Conservation (phyloP, 257 asterid species). For the Ilex asprella region DNA sequence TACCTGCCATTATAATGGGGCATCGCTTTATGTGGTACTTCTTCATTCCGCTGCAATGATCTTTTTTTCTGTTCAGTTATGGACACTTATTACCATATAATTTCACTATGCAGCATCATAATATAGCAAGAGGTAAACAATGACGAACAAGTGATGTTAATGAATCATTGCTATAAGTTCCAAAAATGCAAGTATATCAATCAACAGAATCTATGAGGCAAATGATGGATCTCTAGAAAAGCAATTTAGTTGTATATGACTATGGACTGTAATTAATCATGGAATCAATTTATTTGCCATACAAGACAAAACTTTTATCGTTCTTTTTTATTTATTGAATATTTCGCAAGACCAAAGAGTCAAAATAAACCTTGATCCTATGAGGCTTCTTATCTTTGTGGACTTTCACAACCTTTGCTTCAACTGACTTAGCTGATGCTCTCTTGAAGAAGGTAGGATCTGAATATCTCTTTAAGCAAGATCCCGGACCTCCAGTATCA, state of each 20-base stretch:
- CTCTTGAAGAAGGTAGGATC: constrained; percentile 84
- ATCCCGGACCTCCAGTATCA: constrained; percentile 88
- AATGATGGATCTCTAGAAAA: no score
- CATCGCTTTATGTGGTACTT: constrained; percentile 45
- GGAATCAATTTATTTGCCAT: no score
- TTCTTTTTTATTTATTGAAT: no score
- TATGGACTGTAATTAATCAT: no score
- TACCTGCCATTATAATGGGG: constrained; percentile 69
- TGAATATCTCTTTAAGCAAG: constrained; percentile 94
- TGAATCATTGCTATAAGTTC: no score
- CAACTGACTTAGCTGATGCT: constrained; percentile 58
- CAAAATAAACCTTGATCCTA: constrained; percentile 61
- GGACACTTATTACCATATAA: constrained; percentile 16
- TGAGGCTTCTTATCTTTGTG: constrained; percentile 52
- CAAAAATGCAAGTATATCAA: neutral
- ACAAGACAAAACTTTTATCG: no score
- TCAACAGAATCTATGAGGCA: neutral
- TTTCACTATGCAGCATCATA: neutral
- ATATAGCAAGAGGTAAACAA: no score
- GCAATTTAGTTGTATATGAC: no score
- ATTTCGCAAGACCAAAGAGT: neutral
- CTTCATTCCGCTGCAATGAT: constrained; percentile 52
- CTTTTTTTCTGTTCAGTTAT: constrained; percentile 67
- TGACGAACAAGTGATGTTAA: no score
- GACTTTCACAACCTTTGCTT: constrained; percentile 38